phyloP scores from a whole-genome alignment of 1,284 basidiomycete genomes.

The Phlebopus sp. region DNA sequence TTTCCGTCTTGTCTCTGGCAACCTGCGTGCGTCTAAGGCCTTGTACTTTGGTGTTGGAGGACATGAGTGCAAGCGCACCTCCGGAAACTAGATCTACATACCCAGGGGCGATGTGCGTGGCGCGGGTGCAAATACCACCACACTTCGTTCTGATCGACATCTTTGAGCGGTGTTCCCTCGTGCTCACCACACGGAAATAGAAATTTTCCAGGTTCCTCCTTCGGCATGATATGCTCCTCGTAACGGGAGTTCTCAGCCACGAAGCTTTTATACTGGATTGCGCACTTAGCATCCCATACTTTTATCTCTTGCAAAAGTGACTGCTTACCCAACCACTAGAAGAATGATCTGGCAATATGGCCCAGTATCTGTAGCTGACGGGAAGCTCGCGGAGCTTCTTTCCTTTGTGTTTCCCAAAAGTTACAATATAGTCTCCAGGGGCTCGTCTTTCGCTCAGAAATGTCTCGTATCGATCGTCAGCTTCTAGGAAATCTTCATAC shows the following conservation, averaged over 20 bases:
- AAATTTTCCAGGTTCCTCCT: slow-evolving; percentile 14
- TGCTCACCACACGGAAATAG: not conserved
- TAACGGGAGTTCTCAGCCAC: slow-evolving; percentile 14
- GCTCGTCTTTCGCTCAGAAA: slow-evolving; percentile 7
- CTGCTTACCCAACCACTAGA: slow-evolving; percentile 12
- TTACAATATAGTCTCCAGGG: slow-evolving; percentile 16
- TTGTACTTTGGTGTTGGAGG: slow-evolving; percentile 11
- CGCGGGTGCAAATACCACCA: slow-evolving; percentile 15
- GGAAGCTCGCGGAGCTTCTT: slow-evolving; percentile 8
- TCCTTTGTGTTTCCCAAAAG: slow-evolving; percentile 3
- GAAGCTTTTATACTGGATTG: slow-evolving; percentile 13
- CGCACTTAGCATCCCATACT: no score
- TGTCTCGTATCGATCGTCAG: slow-evolving; percentile 16
- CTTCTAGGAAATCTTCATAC: slow-evolving; percentile 9
- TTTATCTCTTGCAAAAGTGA: not conserved
- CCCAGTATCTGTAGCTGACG: slow-evolving; percentile 10
- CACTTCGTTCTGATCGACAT: slow-evolving; percentile 12
- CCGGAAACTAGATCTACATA: not conserved
- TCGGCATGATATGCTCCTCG: slow-evolving; percentile 14
- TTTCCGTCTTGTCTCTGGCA: no score
- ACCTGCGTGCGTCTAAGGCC: no score
- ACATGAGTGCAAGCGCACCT: not conserved
- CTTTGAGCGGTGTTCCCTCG: slow-evolving; percentile 5
- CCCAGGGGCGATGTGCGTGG: slow-evolving; percentile 10
- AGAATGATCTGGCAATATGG: not conserved